These are phyloP conservation scores for Boletus tylopilopsis DNA, from an alignment of 768 basidiomycete genomes.

Conservation along the genomic window DNA sequence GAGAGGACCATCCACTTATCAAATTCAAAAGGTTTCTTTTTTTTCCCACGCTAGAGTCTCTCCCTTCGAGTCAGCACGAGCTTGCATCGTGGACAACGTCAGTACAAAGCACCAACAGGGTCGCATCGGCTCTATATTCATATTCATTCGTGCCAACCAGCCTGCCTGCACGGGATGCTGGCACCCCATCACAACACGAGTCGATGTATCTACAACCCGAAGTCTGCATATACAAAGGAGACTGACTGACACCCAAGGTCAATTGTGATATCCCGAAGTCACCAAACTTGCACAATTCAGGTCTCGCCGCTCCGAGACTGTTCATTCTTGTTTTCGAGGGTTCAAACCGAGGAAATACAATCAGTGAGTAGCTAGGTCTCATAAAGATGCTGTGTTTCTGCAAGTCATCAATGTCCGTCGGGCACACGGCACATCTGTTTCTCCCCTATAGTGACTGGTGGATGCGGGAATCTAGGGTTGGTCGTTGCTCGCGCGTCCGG, in stretches of 20 bases:
- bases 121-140: not conserved
- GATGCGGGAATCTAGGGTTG: constrained; percentile 38
- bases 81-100: not conserved
- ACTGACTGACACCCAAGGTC: too few relatives aligned
- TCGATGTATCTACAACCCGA: too few relatives aligned
- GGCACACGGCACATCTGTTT: not conserved
- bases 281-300: too few relatives aligned
- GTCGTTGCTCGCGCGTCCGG: constrained; percentile 33
- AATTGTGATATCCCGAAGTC: too few relatives aligned
- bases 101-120: not conserved
- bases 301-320: too few relatives aligned
- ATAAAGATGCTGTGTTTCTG: not conserved
- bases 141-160: not conserved
- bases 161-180: too few relatives aligned
- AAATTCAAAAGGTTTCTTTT: constrained; percentile 22
- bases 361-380: constrained; percentile 27
- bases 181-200: too few relatives aligned
- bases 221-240: too few relatives aligned
- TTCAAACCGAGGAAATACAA: constrained; percentile 38
- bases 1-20: constrained; percentile 19
- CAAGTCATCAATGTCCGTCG: not conserved
- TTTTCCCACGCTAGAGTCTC: too few relatives aligned
- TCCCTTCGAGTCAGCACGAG: not conserved
- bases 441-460: constrained; percentile 37
- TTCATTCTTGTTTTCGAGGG: constrained; percentile 30